phyloP scores from a whole-genome alignment of 192 early-diverging fungal species.

The Paraglomus brasilianum region DNA sequence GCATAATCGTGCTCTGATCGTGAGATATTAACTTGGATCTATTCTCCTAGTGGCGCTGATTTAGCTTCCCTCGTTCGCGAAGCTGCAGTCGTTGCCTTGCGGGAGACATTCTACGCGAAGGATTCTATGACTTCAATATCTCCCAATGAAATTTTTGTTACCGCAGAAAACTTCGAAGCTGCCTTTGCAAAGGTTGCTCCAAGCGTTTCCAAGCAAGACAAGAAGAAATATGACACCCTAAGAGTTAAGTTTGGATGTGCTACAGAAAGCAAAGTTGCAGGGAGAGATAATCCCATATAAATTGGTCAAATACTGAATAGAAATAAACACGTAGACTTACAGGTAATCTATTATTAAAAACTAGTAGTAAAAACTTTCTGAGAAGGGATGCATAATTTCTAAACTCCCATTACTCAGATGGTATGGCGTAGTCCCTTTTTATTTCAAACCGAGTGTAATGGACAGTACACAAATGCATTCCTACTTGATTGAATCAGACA shows the following conservation, averaged over 20 bases:
- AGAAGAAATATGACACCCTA: constrained; percentile 45
- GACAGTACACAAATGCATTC: too few relatives aligned
- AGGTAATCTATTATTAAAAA: too few relatives aligned
- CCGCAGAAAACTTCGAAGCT: constrained; percentile 65
- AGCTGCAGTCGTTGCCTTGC: constrained; percentile 80
- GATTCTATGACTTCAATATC: constrained; percentile 19
- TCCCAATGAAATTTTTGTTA: constrained; percentile 52
- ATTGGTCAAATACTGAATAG: too few relatives aligned
- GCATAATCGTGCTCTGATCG: background rate
- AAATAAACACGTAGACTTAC: too few relatives aligned
- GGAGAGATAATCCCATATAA: too few relatives aligned
- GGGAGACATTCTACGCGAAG: constrained; percentile 54
- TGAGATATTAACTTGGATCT: background rate
- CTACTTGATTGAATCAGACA: too few relatives aligned
- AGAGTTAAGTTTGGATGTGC: constrained; percentile 48
- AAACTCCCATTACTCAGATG: too few relatives aligned
- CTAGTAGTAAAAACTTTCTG: too few relatives aligned
- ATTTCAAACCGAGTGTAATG: too few relatives aligned
- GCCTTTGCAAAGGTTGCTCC: constrained; percentile 80
- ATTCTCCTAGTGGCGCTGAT: constrained; percentile 64
- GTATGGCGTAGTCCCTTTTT: too few relatives aligned
- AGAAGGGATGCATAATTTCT: too few relatives aligned
- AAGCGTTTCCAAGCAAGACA: constrained; percentile 69
- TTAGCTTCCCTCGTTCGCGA: constrained; percentile 74
- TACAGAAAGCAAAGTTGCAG: background rate